Percentiles rank a stretch among this genome's conserved stretches.
phyloP scores from a whole-genome alignment of 352 stramenopile species.

The Phytophthora sansomeana region DNA sequence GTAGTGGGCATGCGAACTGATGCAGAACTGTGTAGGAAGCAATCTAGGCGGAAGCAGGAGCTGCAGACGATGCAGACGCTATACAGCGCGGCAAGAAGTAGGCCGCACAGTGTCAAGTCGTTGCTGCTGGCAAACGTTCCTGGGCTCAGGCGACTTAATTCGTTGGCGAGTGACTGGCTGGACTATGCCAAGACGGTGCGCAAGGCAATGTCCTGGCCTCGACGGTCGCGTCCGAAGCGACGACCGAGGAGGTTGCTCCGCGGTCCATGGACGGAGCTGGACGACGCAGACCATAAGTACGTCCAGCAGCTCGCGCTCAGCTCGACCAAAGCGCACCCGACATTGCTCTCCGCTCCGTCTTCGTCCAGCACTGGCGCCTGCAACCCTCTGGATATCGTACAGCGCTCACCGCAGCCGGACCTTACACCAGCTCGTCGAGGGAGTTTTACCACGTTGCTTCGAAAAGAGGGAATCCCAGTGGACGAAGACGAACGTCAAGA shows the following conservation, averaged over 20 bases:
- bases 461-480: constrained; percentile 52
- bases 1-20: constrained; percentile 2
- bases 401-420: constrained; percentile 32
- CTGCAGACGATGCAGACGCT: constrained; percentile 55
- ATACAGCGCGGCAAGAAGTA: constrained; percentile 49
- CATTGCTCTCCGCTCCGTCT: constrained; percentile 11
- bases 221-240: constrained; percentile 28
- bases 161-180: constrained; percentile 42
- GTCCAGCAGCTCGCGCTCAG: constrained; percentile 45
- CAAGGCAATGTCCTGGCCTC: constrained; percentile 22
- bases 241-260: constrained; percentile 33
- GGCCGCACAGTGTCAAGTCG: constrained; percentile 49
- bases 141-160: constrained; percentile 44
- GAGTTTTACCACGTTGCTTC: constrained; percentile 55
- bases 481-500: constrained; percentile 53
- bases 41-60: constrained; percentile 52
- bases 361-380: neutral
- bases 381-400: constrained; percentile 17
- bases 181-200: constrained; percentile 32
- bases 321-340: constrained; percentile 21
- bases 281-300: constrained; percentile 56
- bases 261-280: constrained; percentile 49
- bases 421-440: constrained; percentile 51
- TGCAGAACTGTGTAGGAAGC: constrained; percentile 20
- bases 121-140: constrained; percentile 48